phyloP scores from a whole-genome alignment of 1,139 yeast genomes.

The Geotrichum macrosporum region DNA sequence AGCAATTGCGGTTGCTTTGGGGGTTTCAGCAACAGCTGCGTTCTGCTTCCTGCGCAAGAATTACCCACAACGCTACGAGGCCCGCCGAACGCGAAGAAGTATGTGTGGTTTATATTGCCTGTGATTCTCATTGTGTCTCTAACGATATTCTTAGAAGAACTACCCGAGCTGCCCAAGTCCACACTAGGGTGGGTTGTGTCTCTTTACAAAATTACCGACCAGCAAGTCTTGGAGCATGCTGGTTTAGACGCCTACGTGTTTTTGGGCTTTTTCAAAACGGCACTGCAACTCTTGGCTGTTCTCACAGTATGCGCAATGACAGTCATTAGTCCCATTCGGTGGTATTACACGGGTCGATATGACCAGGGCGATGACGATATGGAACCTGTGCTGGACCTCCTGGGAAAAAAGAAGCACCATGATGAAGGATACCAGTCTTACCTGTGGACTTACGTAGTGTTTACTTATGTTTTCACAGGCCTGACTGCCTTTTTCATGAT shows the following conservation, averaged over 20 bases:
- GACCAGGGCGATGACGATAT: constrained; percentile 51
- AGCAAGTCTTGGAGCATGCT: constrained; percentile 77
- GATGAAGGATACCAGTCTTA: constrained; percentile 38
- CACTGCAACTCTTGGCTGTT: constrained; percentile 56
- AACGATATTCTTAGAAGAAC: constrained; percentile 39
- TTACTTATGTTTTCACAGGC: constrained; percentile 78
- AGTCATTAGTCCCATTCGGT: constrained; percentile 69
- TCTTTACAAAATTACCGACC: constrained; percentile 60
- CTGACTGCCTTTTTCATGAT: constrained; percentile 59
- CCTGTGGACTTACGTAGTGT: constrained; percentile 75
- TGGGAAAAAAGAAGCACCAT: constrained; percentile 19
- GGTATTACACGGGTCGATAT: constrained; percentile 62
- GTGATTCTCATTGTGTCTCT: constrained; percentile 44
- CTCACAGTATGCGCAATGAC: constrained; percentile 60
- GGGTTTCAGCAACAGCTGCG: constrained; percentile 56
- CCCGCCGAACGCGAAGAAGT: constrained; percentile 40
- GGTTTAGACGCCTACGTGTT: constrained; percentile 93
- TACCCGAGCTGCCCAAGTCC: constrained; percentile 46
- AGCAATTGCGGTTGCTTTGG: constrained; percentile 58
- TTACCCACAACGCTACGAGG: constrained; percentile 70
- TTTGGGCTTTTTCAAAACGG: constrained; percentile 72
- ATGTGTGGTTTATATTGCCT: constrained; percentile 41
- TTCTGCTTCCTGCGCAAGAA: constrained; percentile 61
- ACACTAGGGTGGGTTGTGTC: constrained; percentile 78
- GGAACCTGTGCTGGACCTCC: constrained; percentile 12